Percentiles rank a stretch among this genome's conserved stretches.
These are phyloP conservation scores for Clavaria fumosa DNA, from an alignment of 768 basidiomycete species.

Conservation along the genomic window DNA sequence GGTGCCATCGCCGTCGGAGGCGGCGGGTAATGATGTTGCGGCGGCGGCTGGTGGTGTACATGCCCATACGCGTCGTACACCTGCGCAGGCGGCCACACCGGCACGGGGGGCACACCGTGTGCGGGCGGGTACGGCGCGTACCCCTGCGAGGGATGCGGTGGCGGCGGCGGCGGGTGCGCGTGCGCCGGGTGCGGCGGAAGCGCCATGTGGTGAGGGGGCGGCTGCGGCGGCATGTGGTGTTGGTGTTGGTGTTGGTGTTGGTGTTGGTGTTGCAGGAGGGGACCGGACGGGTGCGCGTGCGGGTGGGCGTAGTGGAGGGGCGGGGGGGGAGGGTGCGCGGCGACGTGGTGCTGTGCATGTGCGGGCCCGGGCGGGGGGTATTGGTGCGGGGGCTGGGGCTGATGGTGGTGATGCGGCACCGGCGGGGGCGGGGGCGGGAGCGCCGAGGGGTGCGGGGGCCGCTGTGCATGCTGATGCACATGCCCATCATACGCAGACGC, in stretches of 20 bases:
- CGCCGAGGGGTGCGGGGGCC: conserved; percentile 7
- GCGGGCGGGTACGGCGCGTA: conserved; percentile 3
- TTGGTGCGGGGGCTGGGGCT: conserved; percentile 2
- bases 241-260: conserved; percentile 9
- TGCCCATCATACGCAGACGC: conserved; percentile 20
- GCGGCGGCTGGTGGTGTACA: conserved; percentile 8
- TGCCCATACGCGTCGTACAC: conserved; percentile 10
- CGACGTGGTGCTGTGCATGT: conserved; percentile 6
- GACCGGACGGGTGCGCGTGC: neutral
- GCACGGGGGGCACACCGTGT: conserved; percentile 1
- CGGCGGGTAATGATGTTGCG: conserved; percentile 4
- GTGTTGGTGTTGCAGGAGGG: conserved; percentile 8
- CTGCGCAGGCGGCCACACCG: conserved; percentile 2
- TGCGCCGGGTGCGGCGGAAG: conserved; percentile 4
- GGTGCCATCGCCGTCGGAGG: conserved; percentile 8
- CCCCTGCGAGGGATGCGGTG: conserved; percentile 1
- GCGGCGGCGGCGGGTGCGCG: neutral
- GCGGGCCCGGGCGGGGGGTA: conserved; percentile 7
- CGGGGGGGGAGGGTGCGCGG: conserved; percentile 6
- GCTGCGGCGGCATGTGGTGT: conserved; percentile 13
- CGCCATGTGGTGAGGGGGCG: neutral
- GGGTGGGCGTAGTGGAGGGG: conserved; percentile 2
- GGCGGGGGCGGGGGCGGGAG: conserved; percentile 9
- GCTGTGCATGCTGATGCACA: conserved; percentile 15
- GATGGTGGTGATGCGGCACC: conserved; percentile 6